Base-by-base conservation (phyloP, 2,329 filamentous ascomycete species). In the Lasiodiplodia theobromae region DNA sequence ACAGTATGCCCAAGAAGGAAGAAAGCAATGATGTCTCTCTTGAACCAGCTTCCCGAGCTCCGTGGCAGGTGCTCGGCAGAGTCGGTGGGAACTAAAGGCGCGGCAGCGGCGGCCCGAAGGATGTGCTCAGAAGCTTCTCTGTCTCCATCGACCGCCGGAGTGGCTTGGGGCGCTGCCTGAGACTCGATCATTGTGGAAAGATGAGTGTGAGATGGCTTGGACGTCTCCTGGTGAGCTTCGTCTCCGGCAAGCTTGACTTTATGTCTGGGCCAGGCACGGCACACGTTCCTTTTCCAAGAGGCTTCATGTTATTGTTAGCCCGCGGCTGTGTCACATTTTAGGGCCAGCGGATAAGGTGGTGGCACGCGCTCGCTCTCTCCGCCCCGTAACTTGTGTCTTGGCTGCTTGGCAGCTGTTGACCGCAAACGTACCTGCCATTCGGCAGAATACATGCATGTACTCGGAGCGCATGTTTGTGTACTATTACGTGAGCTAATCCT, bases 351-450 rank as follows among this genome's bases (percentile, higher is more conserved):
- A 52, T 52, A 52, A 64, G 44, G 44, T 38, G 23, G 60, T 64
- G 47, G 47, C 60, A 64, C 60, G n/a, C 51, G 28, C 60, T 47
- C 60, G 34, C 16, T 63, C 21, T 51, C 58, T 47, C 16, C 58
- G 28, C 58, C 58, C 58, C 58, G 28, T 23, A 38, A 64, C 47
- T 8, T 44, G 31, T 21, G 16, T 16, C 44, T 64, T 64, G 60
- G 60, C 44, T 37, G 44, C 60, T 64, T 64, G 60, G 60, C 60
- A 47, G 44, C 51, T 51, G 37, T 14, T 10, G 21, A 23, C 18
- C n/a, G 34, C 25, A 52, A 14, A 12, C 16, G 12, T 14, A 52
- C 28, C 23, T 47, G 28, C 44, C 25, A n/a, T 64, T 12, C 38
- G 21, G 7, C 51, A 23, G 12, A 25, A 31, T 64, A 21, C 34